phyloP scores from a whole-genome alignment of 2,329 filamentous ascomycete genomes.

The Aspergillus sp. region DNA sequence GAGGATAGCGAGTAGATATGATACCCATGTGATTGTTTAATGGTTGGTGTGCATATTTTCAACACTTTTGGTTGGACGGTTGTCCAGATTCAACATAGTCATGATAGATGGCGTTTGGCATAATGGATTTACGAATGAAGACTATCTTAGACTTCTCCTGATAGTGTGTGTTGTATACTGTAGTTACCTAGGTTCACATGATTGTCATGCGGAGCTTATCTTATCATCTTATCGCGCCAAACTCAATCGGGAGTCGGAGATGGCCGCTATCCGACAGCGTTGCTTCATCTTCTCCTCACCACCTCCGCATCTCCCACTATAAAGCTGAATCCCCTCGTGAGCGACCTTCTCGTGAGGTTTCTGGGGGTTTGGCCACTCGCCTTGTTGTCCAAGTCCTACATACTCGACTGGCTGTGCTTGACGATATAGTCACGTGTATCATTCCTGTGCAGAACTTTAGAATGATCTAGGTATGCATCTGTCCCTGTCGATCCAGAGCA shows the following conservation, averaged over 20 bases:
- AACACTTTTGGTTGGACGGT: conserved; percentile 12
- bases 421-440: too few relatives aligned
- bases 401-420: too few relatives aligned
- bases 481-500: too few relatives aligned
- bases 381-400: too few relatives aligned
- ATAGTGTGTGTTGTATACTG: too few relatives aligned
- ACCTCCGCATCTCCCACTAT: too few relatives aligned
- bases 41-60: conserved; percentile 15
- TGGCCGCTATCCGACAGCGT: conserved; percentile 22
- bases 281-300: not conserved
- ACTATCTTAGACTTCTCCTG: too few relatives aligned
- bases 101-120: conserved; percentile 20
- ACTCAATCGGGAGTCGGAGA: conserved; percentile 21
- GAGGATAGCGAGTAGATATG: conserved; percentile 52
- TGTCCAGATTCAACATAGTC: conserved; percentile 30
- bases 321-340: not conserved
- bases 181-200: too few relatives aligned
- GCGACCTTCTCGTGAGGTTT: too few relatives aligned
- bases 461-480: too few relatives aligned
- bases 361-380: too few relatives aligned
- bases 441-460: too few relatives aligned
- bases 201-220: conserved; percentile 6
- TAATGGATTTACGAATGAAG: not conserved
- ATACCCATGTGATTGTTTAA: conserved; percentile 32
- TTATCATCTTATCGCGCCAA: conserved; percentile 7